A percentile compares a stretch with the other conserved stretches of the same genome.
Conservation (phyloP, 495 filamentous ascomycete genomes). For the Glonium stellatum region DNA sequence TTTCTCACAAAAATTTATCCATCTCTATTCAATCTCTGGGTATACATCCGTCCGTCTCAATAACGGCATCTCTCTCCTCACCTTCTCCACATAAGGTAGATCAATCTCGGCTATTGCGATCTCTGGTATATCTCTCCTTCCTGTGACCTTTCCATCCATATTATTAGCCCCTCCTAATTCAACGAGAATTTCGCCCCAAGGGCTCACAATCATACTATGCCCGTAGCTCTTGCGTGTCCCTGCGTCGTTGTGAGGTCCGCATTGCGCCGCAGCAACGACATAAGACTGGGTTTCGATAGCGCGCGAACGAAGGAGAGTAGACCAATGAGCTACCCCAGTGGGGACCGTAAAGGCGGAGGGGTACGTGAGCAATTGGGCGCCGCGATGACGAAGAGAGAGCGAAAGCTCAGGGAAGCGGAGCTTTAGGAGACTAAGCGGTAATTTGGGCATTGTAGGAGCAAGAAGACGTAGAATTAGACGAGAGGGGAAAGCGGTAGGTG, state of each 20-base stretch:
- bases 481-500: neutral
- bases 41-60: slow-evolving; percentile 51
- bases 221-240: slow-evolving; percentile 72
- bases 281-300: slow-evolving; percentile 88
- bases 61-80: slow-evolving; percentile 41
- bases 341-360: slow-evolving; percentile 87
- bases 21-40: slow-evolving; percentile 36
- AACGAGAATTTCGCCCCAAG: slow-evolving; percentile 74
- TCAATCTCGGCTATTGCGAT: slow-evolving; percentile 42
- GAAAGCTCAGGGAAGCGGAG: slow-evolving; percentile 76
- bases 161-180: slow-evolving; percentile 49
- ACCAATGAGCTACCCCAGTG: slow-evolving; percentile 84
- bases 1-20: too few relatives aligned
- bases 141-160: neutral
- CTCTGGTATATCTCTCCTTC: slow-evolving; percentile 41
- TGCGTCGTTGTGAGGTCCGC: slow-evolving; percentile 64
- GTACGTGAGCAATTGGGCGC: slow-evolving; percentile 74
- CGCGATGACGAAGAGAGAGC: slow-evolving; percentile 56
- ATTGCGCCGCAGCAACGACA: slow-evolving; percentile 83
- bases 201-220: slow-evolving; percentile 77
- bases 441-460: neutral
- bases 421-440: slow-evolving; percentile 22
- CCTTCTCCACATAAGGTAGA: slow-evolving; percentile 31
- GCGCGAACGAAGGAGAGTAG: slow-evolving; percentile 63
- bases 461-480: too few relatives aligned